These are phyloP conservation scores for Symbiodinium natans DNA, from an alignment of 73 alveolate genomes.

Conservation along the genomic window DNA sequence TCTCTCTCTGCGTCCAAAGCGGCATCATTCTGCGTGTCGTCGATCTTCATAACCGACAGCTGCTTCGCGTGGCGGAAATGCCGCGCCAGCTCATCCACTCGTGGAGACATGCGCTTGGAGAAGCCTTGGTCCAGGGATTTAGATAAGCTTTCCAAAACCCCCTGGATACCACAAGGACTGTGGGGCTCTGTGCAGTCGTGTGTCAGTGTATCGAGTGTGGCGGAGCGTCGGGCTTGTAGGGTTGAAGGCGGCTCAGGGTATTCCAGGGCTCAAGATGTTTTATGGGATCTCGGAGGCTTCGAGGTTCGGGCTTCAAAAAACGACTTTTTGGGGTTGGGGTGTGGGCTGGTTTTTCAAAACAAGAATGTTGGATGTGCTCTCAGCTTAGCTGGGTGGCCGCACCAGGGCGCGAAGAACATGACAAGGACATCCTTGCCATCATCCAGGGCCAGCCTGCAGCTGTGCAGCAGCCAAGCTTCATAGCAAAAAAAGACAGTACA, in stretches of 20 bases:
- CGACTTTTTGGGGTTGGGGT: no score
- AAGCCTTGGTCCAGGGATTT: neutral
- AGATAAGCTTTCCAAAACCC: neutral
- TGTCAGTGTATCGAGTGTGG: no score
- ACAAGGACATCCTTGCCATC: constrained; percentile 55
- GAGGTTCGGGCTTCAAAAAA: no score
- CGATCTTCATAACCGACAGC: constrained; percentile 32
- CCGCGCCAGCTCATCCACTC: constrained; percentile 63
- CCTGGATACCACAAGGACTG: neutral
- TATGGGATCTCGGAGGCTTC: no score
- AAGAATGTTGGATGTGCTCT: no score
- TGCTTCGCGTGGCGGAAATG: neutral
- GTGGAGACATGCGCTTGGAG: constrained; percentile 74
- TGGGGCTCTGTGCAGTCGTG: no score
- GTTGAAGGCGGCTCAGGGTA: no score
- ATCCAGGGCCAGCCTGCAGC: constrained; percentile 29
- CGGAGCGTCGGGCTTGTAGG: no score
- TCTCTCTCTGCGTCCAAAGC: neutral
- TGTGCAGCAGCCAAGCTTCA: no score
- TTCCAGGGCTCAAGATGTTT: no score
- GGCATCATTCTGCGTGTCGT: constrained; percentile 54
- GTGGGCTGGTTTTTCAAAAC: no score
- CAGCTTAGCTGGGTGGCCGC: constrained; percentile 27
- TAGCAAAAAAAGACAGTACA: no score
- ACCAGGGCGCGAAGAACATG: constrained; percentile 78